Evolutionary conservation across 192 early-diverging fungal species (phyloP).

Genomic region (Geranomyces michiganensis): DNA sequence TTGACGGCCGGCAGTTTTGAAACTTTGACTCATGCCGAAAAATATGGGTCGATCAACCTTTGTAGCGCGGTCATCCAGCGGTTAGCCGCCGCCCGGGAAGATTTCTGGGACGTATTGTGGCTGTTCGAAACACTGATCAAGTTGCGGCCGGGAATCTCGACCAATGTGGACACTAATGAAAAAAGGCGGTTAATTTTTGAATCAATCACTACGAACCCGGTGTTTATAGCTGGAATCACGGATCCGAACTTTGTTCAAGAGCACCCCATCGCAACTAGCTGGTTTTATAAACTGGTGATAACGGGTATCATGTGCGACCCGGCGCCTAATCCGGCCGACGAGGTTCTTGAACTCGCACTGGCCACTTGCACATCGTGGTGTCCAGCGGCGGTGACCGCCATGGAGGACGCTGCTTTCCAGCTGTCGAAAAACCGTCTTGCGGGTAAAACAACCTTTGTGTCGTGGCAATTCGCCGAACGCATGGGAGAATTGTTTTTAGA

Average conservation of each 20-base stretch:
- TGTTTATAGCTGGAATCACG: background rate
- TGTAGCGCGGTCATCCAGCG: background rate
- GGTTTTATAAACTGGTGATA: background rate
- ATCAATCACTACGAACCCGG: background rate
- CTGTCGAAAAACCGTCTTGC: background rate
- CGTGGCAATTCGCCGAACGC: background rate
- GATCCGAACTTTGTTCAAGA: background rate
- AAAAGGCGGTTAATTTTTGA: background rate
- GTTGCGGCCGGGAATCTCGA: background rate
- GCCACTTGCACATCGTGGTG: background rate
- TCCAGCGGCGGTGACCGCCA: background rate
- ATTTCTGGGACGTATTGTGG: slow-evolving; percentile 13
- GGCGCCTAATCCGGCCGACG: background rate
- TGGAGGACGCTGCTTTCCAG: background rate
- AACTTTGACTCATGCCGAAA: background rate
- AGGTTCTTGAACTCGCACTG: background rate
- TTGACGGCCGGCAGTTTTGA: background rate
- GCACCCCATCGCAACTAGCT: background rate
- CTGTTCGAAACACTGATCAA: slow-evolving; percentile 5
- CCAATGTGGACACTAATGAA: background rate
- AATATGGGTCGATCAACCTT: background rate
- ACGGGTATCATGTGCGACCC: background rate
- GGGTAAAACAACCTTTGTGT: background rate
- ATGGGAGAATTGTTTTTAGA: background rate
- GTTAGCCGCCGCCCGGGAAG: background rate